phyloP scores from a whole-genome alignment of 1,284 basidiomycete genomes.

The Boletus nobilissimus region DNA sequence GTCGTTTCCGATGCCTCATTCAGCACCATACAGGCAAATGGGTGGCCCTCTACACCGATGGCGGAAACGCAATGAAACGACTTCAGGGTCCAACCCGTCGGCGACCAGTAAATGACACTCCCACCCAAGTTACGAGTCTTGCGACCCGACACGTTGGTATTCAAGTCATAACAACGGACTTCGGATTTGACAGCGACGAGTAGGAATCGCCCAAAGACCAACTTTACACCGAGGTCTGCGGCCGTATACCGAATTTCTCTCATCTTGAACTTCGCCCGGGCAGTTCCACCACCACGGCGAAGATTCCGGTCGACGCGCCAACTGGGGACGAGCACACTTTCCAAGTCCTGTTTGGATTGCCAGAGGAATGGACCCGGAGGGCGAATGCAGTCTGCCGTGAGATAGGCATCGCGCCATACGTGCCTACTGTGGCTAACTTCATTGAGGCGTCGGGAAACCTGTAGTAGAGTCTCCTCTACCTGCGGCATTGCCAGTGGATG shows the following conservation, averaged over 20 bases:
- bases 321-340: slow-evolving; percentile 22
- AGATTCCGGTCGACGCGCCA: slow-evolving; percentile 23
- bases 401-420: slow-evolving; percentile 35
- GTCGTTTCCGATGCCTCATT: slow-evolving; percentile 4
- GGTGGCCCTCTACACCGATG: slow-evolving; percentile 30
- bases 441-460: slow-evolving; percentile 37
- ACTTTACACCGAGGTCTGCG: background rate
- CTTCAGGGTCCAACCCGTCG: slow-evolving; percentile 2
- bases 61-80: slow-evolving; percentile 31
- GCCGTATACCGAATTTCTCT: slow-evolving; percentile 30
- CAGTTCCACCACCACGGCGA: background rate
- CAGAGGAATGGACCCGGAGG: slow-evolving; percentile 36
- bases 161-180: slow-evolving; percentile 37
- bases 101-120: slow-evolving; percentile 23
- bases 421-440: slow-evolving; percentile 2
- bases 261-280: background rate
- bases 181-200: slow-evolving; percentile 29
- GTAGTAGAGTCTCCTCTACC: background rate
- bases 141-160: slow-evolving; percentile 18
- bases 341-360: slow-evolving; percentile 30
- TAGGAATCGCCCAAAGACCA: slow-evolving; percentile 36
- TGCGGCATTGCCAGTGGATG: background rate
- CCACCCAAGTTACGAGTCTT: slow-evolving; percentile 9
- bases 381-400: slow-evolving; percentile 25
- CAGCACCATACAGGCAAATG: slow-evolving; percentile 34